These are phyloP conservation scores for Mycena albidolilacea DNA, from an alignment of 768 basidiomycete species.

Conservation along the genomic window DNA sequence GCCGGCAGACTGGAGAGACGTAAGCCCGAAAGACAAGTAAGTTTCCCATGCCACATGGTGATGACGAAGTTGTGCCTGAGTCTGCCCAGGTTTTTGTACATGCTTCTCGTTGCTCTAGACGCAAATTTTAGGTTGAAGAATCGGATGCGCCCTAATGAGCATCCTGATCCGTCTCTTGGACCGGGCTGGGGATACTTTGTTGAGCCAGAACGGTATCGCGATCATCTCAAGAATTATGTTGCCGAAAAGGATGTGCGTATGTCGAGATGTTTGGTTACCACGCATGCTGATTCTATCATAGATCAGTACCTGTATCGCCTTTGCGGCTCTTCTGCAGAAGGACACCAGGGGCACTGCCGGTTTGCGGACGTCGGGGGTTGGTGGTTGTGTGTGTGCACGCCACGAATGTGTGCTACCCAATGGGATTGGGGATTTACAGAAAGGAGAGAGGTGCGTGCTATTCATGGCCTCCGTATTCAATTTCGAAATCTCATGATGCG, in stretches of 20 bases:
- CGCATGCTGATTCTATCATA: conserved; percentile 4
- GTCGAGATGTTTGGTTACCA: no score
- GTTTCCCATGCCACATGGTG: neutral
- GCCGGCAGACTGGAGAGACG: neutral
- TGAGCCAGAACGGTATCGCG: neutral
- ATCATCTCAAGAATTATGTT: conserved; percentile 19
- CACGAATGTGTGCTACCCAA: conserved; percentile 37
- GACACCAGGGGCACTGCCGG: conserved; percentile 33
- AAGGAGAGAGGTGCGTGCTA: conserved; percentile 40
- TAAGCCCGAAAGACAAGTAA: neutral
- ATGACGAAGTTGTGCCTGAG: neutral
- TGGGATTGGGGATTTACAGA: conserved; percentile 43
- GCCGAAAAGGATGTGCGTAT: conserved; percentile 18
- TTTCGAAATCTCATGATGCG: neutral
- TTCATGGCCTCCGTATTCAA: conserved; percentile 19
- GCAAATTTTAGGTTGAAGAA: conserved; percentile 42
- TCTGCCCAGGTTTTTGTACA: conserved; percentile 25
- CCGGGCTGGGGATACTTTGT: conserved; percentile 36
- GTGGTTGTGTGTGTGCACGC: conserved; percentile 33
- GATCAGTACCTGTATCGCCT: conserved; percentile 37
- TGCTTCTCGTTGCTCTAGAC: conserved; percentile 33
- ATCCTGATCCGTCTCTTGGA: conserved; percentile 36
- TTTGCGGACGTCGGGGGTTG: conserved; percentile 29
- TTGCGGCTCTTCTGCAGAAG: conserved; percentile 40
- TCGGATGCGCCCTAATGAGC: conserved; percentile 19